These are phyloP conservation scores for Trichopus zeylanicus DNA, from an alignment of 116 monocot genomes.

Conservation along the genomic window DNA sequence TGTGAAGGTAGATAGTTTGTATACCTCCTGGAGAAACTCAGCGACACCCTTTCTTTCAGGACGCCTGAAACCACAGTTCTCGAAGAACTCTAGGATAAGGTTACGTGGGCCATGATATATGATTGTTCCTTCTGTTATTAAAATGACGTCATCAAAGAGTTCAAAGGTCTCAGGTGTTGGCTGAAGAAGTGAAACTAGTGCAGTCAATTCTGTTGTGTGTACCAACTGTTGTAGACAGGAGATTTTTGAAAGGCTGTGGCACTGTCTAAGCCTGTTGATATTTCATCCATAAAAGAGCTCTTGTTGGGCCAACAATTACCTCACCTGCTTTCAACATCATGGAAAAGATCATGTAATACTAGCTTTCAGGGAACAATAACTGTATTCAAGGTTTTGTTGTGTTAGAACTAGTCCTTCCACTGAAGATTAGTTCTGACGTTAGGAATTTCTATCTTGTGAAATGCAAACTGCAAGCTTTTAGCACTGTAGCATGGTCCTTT, in stretches of 20 bases:
- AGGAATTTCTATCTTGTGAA: neutral
- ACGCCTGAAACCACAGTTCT: conserved; percentile 48
- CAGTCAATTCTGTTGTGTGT: conserved; percentile 43
- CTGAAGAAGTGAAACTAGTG: conserved; percentile 46
- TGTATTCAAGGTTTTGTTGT: too few relatives aligned
- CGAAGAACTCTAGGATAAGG: conserved; percentile 27
- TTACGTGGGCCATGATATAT: conserved; percentile 39
- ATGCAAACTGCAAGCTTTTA: too few relatives aligned
- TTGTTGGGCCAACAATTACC: conserved; percentile 51
- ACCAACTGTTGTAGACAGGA: conserved; percentile 42
- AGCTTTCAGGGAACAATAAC: too few relatives aligned
- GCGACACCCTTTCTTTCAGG: conserved; percentile 39
- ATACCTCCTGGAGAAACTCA: conserved; percentile 61
- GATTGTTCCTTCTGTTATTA: conserved; percentile 47
- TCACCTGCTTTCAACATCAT: conserved; percentile 21
- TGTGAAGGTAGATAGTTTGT: too few relatives aligned
- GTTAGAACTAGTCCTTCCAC: too few relatives aligned
- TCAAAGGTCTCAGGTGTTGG: conserved; percentile 57
- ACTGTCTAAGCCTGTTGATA: conserved; percentile 55
- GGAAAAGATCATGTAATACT: neutral
- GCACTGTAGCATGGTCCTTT: too few relatives aligned
- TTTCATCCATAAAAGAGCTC: conserved; percentile 62
- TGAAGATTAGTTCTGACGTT: too few relatives aligned
- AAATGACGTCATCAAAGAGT: conserved; percentile 48
- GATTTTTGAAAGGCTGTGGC: conserved; percentile 41